Evolutionary conservation across 2,329 filamentous ascomycete genomes (phyloP), one percentile per base, ranked within the genome.

Genomic region (Cladorrhinum sp.): DNA sequence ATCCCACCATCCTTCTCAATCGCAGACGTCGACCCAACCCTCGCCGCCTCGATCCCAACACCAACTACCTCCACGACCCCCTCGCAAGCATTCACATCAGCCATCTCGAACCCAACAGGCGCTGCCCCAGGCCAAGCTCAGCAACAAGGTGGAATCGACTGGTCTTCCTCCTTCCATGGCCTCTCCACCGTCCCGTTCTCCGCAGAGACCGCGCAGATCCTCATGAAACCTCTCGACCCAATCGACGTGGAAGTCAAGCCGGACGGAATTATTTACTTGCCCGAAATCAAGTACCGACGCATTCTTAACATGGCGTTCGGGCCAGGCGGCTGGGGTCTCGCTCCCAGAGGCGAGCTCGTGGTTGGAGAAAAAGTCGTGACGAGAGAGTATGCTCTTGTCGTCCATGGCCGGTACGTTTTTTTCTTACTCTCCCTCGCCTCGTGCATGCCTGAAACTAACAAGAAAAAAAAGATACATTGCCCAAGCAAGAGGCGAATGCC

Each of bases 181-280:
- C 84, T 96, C 18, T 89, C 87, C 36, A 81, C 82, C 0, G 79
- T 79, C 32, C 83, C 91, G 0, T 96, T 96, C 74, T 79, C 86
- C 2, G 77, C 85, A 50, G 88, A 92, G 74, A 84, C 88, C 57
- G 82, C 85, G 9, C 81, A 85, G 16, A 81, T 91, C 20, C 81
- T 97, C 51, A 83, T 90, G 64, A 79, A 84, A 59, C 86, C 87
- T 1, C 73, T 96, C 12, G 78, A 85, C 57, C 77, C 83, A 0
- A 82, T 87, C 52, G 93, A 98, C 75, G 87, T 99, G 58, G 95
- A 99, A 79, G 89, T 99, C 72, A 99, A 99, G 79, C 93, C 95
- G 29, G 95, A 99, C 77, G 95, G 95, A 32, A 93, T 99, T 67
- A 80, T 98, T 62, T 99, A 98, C 74, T 80, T 99, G 61, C 95